Evolutionary conservation across 768 basidiomycete species (phyloP).

Genomic region (Leccinum incarnatum): DNA sequence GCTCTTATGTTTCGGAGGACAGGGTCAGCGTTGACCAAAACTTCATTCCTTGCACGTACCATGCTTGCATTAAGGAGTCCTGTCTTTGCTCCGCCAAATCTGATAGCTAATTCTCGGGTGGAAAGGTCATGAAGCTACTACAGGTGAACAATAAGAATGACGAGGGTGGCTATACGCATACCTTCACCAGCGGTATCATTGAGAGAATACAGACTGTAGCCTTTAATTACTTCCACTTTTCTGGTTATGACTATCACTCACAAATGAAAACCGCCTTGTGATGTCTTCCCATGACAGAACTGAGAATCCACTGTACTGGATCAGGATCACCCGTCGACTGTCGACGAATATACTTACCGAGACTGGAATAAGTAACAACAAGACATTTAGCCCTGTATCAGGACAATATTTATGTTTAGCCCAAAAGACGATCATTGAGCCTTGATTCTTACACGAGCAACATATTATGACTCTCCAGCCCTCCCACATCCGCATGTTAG

Average conservation of each 20-base stretch:
- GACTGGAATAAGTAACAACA: slow-evolving; percentile 63
- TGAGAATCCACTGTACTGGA: slow-evolving; percentile 51
- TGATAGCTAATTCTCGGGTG: slow-evolving; percentile 67
- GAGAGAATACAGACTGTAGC: slow-evolving; percentile 59
- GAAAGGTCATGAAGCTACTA: slow-evolving; percentile 71
- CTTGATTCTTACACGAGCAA: slow-evolving; percentile 50
- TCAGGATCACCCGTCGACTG: background rate
- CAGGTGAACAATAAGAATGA: slow-evolving; percentile 5
- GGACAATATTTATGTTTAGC: background rate
- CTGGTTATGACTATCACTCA: slow-evolving; percentile 31
- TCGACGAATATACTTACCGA: slow-evolving; percentile 45
- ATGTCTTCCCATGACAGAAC: slow-evolving; percentile 44
- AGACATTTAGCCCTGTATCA: slow-evolving; percentile 62
- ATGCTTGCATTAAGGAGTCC: slow-evolving; percentile 80
- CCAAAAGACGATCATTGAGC: background rate
- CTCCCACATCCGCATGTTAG: slow-evolving; percentile 30
- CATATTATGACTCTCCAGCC: slow-evolving; percentile 56
- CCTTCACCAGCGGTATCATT: slow-evolving; percentile 78
- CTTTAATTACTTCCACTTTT: background rate
- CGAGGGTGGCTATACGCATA: slow-evolving; percentile 22
- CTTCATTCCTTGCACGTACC: slow-evolving; percentile 39
- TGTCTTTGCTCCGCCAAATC: slow-evolving; percentile 74
- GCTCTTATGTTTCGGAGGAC: slow-evolving; percentile 41
- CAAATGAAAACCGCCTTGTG: slow-evolving; percentile 61
- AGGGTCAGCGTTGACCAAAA: slow-evolving; percentile 2